Conservation (phyloP, 2,329 filamentous ascomycete genomes). For the Penicillium oxalicum region DNA sequence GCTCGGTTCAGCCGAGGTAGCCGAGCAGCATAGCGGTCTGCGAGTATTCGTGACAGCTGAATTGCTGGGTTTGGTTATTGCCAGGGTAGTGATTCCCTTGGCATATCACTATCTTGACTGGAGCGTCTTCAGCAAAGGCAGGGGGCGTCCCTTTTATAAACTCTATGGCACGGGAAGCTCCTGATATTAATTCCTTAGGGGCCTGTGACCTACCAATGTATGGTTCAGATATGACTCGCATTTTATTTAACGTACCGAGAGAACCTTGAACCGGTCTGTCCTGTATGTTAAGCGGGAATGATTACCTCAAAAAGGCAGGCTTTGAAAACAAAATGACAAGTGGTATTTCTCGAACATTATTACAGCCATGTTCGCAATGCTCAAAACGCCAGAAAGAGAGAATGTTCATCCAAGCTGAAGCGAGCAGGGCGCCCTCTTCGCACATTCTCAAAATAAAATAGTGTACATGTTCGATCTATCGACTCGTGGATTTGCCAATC, state of each 20-base stretch:
- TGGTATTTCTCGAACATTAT: conserved; percentile 18
- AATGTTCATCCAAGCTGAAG: conserved; percentile 10
- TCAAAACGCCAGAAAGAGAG: conserved; percentile 20
- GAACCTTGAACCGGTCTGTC: too few species aligned
- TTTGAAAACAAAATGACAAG: conserved; percentile 8
- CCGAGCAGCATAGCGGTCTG: background rate
- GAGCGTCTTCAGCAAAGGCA: too few species aligned
- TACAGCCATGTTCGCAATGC: conserved; percentile 18
- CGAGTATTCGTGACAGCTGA: too few species aligned
- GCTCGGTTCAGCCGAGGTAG: conserved; percentile 25
- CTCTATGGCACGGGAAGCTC: too few species aligned
- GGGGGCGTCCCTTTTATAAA: too few species aligned
- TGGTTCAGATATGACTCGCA: too few species aligned
- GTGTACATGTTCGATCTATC: conserved; percentile 5
- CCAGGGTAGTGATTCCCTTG: too few species aligned
- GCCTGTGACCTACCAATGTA: too few species aligned
- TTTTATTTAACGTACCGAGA: too few species aligned
- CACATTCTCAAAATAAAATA: conserved; percentile 17
- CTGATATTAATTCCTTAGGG: too few species aligned
- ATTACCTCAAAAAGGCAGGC: background rate
- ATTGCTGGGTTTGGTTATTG: background rate
- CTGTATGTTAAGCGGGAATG: background rate
- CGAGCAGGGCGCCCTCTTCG: conserved; percentile 3
- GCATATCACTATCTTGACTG: too few species aligned
- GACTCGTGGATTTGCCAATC: too few species aligned